These are phyloP conservation scores for Diaporthe caulivora DNA, from an alignment of 2,329 filamentous ascomycete genomes.

Conservation along the genomic window DNA sequence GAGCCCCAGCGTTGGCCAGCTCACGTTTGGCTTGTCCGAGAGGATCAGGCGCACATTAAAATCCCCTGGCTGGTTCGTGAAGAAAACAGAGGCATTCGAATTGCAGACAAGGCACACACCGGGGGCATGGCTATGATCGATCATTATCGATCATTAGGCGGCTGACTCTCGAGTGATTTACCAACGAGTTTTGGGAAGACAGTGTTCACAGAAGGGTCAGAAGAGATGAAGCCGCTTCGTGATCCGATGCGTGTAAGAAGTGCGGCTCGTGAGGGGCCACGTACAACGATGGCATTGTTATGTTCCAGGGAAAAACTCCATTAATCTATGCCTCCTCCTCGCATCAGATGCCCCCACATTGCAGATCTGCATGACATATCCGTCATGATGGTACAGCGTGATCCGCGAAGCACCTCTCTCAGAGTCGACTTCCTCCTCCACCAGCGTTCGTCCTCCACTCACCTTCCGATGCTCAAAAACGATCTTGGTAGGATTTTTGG, in stretches of 20 bases:
- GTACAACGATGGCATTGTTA: neutral
- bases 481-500: slow-evolving; percentile 11
- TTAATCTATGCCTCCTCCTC: slow-evolving; percentile 1
- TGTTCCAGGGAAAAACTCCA: neutral
- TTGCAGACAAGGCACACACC: neutral
- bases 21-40: neutral
- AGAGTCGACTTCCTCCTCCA: slow-evolving; percentile 16
- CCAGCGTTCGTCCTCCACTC: neutral
- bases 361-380: neutral
- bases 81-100: neutral
- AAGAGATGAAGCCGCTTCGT: neutral
- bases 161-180: neutral
- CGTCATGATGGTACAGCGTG: neutral
- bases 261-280: neutral
- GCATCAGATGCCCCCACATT: neutral
- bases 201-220: neutral
- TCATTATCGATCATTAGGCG: neutral
- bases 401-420: neutral
- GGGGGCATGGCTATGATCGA: too few species aligned
- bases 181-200: neutral
- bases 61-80: neutral
- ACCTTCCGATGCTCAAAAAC: slow-evolving; percentile 5
- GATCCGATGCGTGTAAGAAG: neutral
- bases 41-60: neutral
- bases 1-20: neutral